Evolutionary conservation across 306 rosid species (phyloP).

Genomic region (Vicia faba): DNA sequence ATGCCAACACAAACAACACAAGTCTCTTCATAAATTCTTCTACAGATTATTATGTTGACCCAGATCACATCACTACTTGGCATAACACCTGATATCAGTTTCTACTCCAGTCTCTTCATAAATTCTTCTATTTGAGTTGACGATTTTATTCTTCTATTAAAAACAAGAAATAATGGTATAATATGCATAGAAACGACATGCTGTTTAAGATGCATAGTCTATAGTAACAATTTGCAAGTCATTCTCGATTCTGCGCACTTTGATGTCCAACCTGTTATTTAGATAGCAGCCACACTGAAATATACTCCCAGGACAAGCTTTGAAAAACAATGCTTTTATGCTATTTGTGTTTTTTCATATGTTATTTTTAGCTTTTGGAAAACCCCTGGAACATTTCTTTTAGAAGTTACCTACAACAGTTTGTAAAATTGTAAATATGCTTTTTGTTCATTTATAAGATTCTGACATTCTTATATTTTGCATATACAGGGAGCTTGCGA

Average conservation of each 20-base stretch:
- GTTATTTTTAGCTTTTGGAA: not conserved
- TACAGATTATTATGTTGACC: no score
- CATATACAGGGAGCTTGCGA: constrained; percentile 86
- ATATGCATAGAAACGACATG: not conserved
- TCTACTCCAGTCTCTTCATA: not conserved
- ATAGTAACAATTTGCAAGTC: not conserved
- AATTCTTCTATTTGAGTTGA: not conserved
- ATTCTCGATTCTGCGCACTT: not conserved
- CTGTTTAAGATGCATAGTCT: not conserved
- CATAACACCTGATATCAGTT: constrained; percentile 1
- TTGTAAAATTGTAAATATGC: not conserved
- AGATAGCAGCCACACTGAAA: not conserved
- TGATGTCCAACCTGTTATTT: not conserved
- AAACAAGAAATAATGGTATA: not conserved
- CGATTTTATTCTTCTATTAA: not conserved
- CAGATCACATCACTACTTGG: no score
- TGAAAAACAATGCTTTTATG: not conserved
- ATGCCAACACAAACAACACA: no score
- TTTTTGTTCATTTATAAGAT: not conserved
- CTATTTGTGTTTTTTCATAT: not conserved
- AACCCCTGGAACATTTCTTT: not conserved
- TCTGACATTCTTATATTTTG: constrained; percentile 11
- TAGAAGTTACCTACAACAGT: not conserved
- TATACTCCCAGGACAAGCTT: not conserved
- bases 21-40: no score